These are phyloP conservation scores for Lipomyces sp. DNA, from an alignment of 805 yeast genomes.

Conservation along the genomic window DNA sequence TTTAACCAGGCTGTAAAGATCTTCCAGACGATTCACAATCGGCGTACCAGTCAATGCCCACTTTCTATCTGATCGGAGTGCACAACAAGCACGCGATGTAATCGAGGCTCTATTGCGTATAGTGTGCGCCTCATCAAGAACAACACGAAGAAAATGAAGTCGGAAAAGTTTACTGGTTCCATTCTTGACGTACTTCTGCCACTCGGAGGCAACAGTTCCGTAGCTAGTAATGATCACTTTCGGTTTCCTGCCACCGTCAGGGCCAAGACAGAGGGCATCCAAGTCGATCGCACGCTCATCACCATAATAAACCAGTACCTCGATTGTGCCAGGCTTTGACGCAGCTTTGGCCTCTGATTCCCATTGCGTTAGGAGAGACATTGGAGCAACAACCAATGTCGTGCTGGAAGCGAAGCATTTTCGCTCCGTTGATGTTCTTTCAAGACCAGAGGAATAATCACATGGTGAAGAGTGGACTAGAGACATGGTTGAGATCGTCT, in stretches of 20 bases:
- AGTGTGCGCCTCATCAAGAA: slow-evolving; percentile 88
- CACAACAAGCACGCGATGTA: slow-evolving; percentile 77
- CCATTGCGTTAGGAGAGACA: slow-evolving; percentile 93
- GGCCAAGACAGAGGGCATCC: slow-evolving; percentile 50
- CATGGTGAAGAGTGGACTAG: slow-evolving; percentile 59
- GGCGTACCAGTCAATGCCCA: slow-evolving; percentile 97
- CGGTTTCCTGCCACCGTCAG: slow-evolving; percentile 45
- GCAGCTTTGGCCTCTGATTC: slow-evolving; percentile 73
- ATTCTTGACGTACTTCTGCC: slow-evolving; percentile 50
- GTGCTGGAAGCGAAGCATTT: slow-evolving; percentile 46
- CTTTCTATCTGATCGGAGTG: slow-evolving; percentile 63
- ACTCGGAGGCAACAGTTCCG: slow-evolving; percentile 83
- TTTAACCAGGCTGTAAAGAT: slow-evolving; percentile 74
- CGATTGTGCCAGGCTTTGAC: slow-evolving; percentile 39
- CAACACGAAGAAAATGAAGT: slow-evolving; percentile 73
- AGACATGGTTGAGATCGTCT: slow-evolving; percentile 82
- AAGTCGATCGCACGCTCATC: slow-evolving; percentile 59
- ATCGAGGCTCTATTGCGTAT: slow-evolving; percentile 79
- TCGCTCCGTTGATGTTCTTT: not conserved
- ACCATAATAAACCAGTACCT: slow-evolving; percentile 71
- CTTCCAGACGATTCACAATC: slow-evolving; percentile 84
- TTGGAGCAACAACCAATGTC: slow-evolving; percentile 83
- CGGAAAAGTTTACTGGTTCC: slow-evolving; percentile 63
- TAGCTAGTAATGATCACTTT: slow-evolving; percentile 80
- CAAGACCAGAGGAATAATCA: slow-evolving; percentile 9